phyloP scores from a whole-genome alignment of 2,329 filamentous ascomycete species.

The Pyricularia grisea region DNA sequence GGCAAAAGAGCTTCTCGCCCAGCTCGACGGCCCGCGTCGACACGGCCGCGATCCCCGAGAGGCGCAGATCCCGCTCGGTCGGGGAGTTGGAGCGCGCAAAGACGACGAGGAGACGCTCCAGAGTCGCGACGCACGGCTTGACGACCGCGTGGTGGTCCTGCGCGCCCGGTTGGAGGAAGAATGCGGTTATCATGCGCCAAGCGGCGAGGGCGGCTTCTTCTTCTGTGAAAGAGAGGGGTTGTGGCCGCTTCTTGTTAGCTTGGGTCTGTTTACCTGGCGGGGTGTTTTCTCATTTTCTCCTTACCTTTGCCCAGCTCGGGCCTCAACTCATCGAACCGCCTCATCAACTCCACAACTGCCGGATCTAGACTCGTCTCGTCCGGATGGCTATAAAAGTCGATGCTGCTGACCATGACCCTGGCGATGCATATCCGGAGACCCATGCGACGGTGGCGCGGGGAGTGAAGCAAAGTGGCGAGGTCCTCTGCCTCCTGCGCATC shows the following conservation, averaged over 20 bases:
- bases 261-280: not conserved
- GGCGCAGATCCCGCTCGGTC: not conserved
- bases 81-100: not conserved
- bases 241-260: not conserved
- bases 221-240: not conserved
- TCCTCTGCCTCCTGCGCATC: slow-evolving; percentile 5
- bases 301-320: not conserved
- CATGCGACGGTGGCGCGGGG: slow-evolving; percentile 2
- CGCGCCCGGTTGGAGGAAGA: slow-evolving; percentile 5
- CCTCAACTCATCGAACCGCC: slow-evolving; percentile 2
- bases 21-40: slow-evolving; percentile 3
- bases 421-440: slow-evolving; percentile 5
- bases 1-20: slow-evolving; percentile 7
- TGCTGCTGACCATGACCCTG: slow-evolving; percentile 4
- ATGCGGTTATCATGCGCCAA: slow-evolving; percentile 6
- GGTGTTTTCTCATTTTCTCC: not conserved
- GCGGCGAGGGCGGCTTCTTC: slow-evolving; percentile 5
- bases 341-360: slow-evolving; percentile 5
- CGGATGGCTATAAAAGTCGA: slow-evolving; percentile 5
- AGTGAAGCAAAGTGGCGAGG: slow-evolving; percentile 4
- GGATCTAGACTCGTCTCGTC: slow-evolving; percentile 9
- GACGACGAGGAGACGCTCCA: not conserved
- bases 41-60: not conserved
- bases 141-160: not conserved
- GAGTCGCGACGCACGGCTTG: slow-evolving; percentile 1